Evolutionary conservation across 139 green algal species (phyloP).

Genomic region (Tetraselmis chui): DNA sequence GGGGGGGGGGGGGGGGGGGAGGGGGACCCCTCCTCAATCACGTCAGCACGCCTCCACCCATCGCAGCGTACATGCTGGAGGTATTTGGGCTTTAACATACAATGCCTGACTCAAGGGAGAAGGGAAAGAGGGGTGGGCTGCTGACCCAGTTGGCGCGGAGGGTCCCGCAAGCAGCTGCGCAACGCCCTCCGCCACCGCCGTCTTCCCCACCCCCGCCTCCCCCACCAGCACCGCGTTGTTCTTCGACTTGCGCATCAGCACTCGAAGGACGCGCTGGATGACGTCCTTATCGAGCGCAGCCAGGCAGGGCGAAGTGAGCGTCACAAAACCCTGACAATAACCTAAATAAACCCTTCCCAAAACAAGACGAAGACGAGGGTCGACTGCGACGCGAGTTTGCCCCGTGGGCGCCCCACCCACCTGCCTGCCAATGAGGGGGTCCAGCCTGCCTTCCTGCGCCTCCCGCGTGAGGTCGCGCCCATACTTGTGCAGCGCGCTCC

Average conservation of each 20-base stretch:
- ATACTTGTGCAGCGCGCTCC: constrained; percentile 9
- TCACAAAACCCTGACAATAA: too few relatives aligned
- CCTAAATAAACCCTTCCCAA: too few relatives aligned
- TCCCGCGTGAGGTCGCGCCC: constrained; percentile 10
- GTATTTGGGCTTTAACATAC: too few relatives aligned
- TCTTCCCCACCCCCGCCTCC: constrained; percentile 11
- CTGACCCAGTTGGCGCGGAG: constrained; percentile 79
- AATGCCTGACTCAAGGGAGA: too few relatives aligned
- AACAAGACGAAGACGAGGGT: too few relatives aligned
- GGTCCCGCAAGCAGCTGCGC: constrained; percentile 76
- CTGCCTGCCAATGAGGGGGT: constrained; percentile 7
- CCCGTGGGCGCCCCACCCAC: too few relatives aligned
- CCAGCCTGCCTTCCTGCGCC: background rate
- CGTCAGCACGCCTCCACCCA: background rate
- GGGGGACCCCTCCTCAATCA: background rate
- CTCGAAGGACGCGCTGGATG: constrained; percentile 1
- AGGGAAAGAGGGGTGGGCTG: constrained; percentile 21
- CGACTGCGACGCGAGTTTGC: too few relatives aligned
- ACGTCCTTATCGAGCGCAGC: too few relatives aligned
- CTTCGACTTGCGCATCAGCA: constrained; percentile 8
- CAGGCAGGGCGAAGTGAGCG: too few relatives aligned
- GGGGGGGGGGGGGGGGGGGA: background rate
- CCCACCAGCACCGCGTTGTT: constrained; percentile 14
- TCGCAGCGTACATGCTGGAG: background rate
- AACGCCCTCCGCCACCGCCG: constrained; percentile 10